A percentile compares a stretch with the other conserved stretches of the same genome.
Conservation (phyloP, 2,329 filamentous ascomycete species). For the Nothomitra cinnamomea region DNA sequence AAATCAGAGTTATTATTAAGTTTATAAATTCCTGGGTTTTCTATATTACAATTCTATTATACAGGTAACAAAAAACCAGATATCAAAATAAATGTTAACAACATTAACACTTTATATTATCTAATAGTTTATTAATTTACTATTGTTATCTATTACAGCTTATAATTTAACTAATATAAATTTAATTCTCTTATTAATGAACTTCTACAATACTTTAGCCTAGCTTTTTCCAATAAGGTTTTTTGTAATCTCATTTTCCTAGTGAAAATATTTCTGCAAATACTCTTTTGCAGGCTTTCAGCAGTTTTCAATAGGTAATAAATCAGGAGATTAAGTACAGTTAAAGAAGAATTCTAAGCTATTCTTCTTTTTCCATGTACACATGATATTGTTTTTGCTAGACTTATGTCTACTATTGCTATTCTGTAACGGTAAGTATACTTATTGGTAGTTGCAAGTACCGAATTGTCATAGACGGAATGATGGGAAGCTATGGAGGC, state of each 20-base stretch:
- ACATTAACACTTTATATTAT: no score
- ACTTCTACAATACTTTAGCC: no score
- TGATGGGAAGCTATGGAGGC: no score
- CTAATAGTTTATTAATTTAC: conserved; percentile 4
- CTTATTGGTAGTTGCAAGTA: no score
- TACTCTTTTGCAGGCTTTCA: conserved; percentile 3
- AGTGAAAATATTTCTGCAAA: background rate
- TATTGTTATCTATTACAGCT: background rate
- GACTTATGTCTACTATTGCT: conserved; percentile 2
- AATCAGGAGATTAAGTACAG: conserved; percentile 6
- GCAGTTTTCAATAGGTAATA: conserved; percentile 5
- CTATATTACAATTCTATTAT: no score
- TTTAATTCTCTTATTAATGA: conserved; percentile 1
- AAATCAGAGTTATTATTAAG: no score
- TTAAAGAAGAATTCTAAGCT: conserved; percentile 4
- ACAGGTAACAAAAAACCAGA: no score
- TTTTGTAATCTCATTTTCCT: background rate
- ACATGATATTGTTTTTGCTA: background rate
- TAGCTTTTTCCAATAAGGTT: background rate
- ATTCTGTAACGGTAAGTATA: no score
- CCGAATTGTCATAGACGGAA: no score
- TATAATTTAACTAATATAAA: background rate
- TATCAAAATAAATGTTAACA: no score
- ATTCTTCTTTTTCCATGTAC: background rate
- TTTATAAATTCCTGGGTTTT: no score